A percentile compares a stretch with the other conserved stretches of the same genome.
Evolutionary conservation across 192 early-diverging fungal genomes (phyloP).

Genomic region (Coemansia sp.): DNA sequence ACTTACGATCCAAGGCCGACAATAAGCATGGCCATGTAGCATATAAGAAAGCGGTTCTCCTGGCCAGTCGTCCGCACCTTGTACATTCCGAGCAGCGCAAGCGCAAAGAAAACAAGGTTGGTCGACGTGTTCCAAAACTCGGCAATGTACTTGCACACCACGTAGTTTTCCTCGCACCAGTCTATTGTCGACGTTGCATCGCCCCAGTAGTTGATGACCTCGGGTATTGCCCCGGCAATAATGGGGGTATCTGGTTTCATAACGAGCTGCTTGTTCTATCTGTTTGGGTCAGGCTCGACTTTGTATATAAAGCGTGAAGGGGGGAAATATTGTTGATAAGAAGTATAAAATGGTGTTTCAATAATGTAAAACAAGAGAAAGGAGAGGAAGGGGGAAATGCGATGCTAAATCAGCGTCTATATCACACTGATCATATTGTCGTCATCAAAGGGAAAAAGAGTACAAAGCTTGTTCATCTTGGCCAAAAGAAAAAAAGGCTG

Average conservation of each 20-base stretch:
- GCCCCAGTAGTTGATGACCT: slow-evolving; percentile 50
- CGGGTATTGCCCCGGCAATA: slow-evolving; percentile 4
- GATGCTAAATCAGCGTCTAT: background rate
- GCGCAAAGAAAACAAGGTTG: slow-evolving; percentile 67
- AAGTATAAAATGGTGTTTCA: background rate
- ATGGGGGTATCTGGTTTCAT: slow-evolving; percentile 24
- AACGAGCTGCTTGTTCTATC: background rate
- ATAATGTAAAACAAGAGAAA: background rate
- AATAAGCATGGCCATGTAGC: slow-evolving; percentile 62
- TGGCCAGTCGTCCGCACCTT: slow-evolving; percentile 52
- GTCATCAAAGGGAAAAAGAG: background rate
- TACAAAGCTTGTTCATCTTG: too few species aligned
- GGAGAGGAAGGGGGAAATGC: background rate
- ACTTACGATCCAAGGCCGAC: slow-evolving; percentile 73
- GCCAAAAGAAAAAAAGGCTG: too few species aligned
- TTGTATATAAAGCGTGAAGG: background rate
- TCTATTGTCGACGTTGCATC: slow-evolving; percentile 61
- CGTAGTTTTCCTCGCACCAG: slow-evolving; percentile 72
- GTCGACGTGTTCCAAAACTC: slow-evolving; percentile 80
- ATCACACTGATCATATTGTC: background rate
- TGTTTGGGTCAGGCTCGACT: background rate
- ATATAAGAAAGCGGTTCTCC: slow-evolving; percentile 61
- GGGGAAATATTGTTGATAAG: background rate
- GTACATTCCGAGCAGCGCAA: slow-evolving; percentile 64
- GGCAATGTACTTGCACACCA: slow-evolving; percentile 67